Conservation (phyloP, 2,329 filamentous ascomycete genomes). For the Paramyrothecium roridum region DNA sequence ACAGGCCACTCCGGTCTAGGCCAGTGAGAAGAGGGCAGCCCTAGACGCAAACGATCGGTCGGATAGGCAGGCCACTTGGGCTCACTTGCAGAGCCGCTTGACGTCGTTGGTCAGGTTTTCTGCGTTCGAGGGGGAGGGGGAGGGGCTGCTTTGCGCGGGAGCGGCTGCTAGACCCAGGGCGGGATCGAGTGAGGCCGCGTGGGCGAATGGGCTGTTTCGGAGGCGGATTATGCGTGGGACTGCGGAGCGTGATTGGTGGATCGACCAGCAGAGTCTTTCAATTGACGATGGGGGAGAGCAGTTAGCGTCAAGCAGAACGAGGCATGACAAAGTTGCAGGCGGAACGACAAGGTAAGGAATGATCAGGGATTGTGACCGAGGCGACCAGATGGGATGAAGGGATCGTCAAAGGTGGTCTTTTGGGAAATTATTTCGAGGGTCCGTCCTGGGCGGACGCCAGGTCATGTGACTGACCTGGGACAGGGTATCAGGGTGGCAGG, state of each 20-base stretch:
- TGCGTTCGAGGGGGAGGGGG: background rate
- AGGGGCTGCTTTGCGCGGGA: background rate
- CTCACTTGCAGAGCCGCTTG: background rate
- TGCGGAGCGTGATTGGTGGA: background rate
- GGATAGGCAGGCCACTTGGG: background rate
- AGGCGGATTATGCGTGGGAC: background rate
- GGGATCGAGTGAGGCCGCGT: background rate
- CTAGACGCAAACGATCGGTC: background rate
- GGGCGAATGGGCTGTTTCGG: background rate
- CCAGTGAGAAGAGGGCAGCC: background rate
- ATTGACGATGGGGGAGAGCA: background rate
- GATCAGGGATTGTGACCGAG: background rate
- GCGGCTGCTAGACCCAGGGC: background rate
- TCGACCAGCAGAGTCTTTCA: background rate
- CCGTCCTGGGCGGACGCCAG: too few species aligned
- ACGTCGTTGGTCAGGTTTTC: conserved; percentile 2
- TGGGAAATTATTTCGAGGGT: too few species aligned
- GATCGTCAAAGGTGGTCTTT: too few species aligned
- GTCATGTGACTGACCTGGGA: too few species aligned
- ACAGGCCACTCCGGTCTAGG: too few species aligned
- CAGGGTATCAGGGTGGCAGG: too few species aligned
- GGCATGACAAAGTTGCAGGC: background rate
- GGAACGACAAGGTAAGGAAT: background rate
- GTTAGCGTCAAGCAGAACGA: background rate
- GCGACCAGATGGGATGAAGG: background rate